A percentile compares a stretch with the other conserved stretches of the same genome.
Evolutionary conservation across 2,329 filamentous ascomycete species (phyloP).

Genomic region (Apiospora phragmitis): DNA sequence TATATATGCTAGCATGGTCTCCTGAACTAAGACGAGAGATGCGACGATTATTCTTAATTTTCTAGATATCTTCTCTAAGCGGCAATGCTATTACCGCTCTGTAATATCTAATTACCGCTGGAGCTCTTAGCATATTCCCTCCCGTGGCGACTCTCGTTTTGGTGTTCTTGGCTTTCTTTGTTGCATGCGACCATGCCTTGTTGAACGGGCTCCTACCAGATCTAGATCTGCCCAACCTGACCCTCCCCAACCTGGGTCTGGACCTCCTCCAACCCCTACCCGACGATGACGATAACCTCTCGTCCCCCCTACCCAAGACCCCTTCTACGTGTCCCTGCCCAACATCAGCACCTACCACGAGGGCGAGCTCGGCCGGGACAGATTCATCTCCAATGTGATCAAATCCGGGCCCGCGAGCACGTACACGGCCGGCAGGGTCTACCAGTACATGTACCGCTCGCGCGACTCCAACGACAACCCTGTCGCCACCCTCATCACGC

Average conservation of each 20-base stretch:
- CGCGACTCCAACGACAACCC: not conserved
- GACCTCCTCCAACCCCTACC: not conserved
- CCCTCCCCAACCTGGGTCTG: not conserved
- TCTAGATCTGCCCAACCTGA: not conserved
- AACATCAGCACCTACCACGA: not conserved
- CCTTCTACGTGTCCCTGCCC: not conserved
- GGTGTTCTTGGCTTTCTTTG: not conserved
- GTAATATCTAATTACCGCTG: not conserved
- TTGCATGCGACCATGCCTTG: not conserved
- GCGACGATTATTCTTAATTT: no score
- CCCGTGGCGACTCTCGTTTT: not conserved
- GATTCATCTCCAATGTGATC: not conserved
- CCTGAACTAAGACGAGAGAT: not conserved
- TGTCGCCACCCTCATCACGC: not conserved
- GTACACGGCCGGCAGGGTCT: not conserved
- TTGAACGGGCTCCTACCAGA: not conserved
- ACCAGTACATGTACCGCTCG: not conserved
- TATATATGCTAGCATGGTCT: not conserved
- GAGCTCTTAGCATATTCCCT: not conserved
- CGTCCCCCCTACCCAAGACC: not conserved
- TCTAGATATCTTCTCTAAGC: not conserved
- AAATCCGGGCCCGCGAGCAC: not conserved
- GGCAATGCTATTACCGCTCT: not conserved
- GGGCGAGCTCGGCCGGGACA: not conserved
- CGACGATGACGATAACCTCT: not conserved